Evolutionary conservation across 2,329 filamentous ascomycete genomes (phyloP), one percentile per base, ranked within the genome.

Genomic region (Fusarium sp.): DNA sequence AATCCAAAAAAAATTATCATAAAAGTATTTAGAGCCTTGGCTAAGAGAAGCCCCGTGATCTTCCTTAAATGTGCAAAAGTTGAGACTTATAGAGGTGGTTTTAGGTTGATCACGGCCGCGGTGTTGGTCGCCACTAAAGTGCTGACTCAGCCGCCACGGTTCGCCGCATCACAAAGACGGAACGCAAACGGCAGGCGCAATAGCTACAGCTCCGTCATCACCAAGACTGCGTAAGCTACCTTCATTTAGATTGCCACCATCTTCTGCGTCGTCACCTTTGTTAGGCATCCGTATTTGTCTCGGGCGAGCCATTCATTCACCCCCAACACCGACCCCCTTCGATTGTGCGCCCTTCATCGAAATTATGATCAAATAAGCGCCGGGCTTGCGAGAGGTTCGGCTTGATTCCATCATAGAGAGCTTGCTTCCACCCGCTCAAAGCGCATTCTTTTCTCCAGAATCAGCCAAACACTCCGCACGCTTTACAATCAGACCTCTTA

Each of bases 181-280:
- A 61, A 46, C 55, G 46, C 41, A 41, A 34, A 40, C 23, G 48
- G 44, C 41, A 48, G 36, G 43, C 43, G 40, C n/a, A 16, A 36
- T 47, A 64, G 61, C 61, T 66, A 55, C 39, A 66, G 63, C 66
- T 66, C 62, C 62, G 56, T 66, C 66, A 67, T 54, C 56, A 65
- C 36, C 52, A 54, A 53, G 57, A 59, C 70, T 76, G 61, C 71
- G 74, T 76, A 72, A 75, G 66, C 70, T 60, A 62, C 34, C 39
- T 41, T 40, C 51, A 48, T 48, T 63, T 37, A 53, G 56, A 56
- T 73, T 48, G 66, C 66, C 67, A 73, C 65, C 55, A 66, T 46
- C 44, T 16, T 23, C 47, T 62, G 55, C 69, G 56, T 69, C 60
- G 57, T 66, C 62, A 66, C n/a, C 40, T 37, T 62, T 60, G 40